Evolutionary conservation across 1,284 basidiomycete genomes (phyloP).

Genomic region (Ganoderma sinense): DNA sequence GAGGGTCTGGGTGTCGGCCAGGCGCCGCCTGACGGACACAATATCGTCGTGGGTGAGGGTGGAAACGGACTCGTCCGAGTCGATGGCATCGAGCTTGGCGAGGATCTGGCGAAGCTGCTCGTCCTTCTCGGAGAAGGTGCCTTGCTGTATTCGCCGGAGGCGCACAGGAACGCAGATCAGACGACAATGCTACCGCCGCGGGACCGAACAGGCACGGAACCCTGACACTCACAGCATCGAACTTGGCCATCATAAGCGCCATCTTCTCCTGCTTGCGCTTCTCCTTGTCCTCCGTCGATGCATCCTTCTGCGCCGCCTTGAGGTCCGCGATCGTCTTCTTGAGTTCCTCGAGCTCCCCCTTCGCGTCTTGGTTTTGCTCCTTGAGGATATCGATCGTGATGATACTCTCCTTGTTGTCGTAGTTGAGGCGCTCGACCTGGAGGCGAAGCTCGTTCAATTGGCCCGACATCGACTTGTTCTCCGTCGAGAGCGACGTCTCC

Average conservation of each 20-base stretch:
- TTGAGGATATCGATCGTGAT: constrained; percentile 98
- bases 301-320: constrained; percentile 85
- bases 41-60: constrained; percentile 81
- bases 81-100: constrained; percentile 82
- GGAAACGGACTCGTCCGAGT: constrained; percentile 63
- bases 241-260: constrained; percentile 99
- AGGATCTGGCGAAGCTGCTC: constrained; percentile 88
- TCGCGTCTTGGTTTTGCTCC: constrained; percentile 92
- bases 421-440: constrained; percentile 91
- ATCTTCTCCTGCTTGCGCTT: constrained; percentile 99
- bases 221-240: constrained; percentile 78
- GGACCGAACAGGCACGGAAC: constrained; percentile 9
- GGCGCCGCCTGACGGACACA: constrained; percentile 82
- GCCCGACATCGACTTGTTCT: constrained; percentile 91
- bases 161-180: constrained; percentile 6
- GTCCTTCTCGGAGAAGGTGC: constrained; percentile 92
- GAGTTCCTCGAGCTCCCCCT: constrained; percentile 91
- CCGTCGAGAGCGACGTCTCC: constrained; percentile 81
- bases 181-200: constrained; percentile 5
- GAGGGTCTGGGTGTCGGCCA: constrained; percentile 88
- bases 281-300: constrained; percentile 94
- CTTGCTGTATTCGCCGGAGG: constrained; percentile 59
- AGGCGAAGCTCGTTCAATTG: constrained; percentile 93
- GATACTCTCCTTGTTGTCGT: constrained; percentile 94
- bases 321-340: constrained; percentile 84